Evolutionary conservation across 257 asterid genomes (phyloP), one percentile per base, ranked within the genome.

Genomic region (Solanum etuberosum): DNA sequence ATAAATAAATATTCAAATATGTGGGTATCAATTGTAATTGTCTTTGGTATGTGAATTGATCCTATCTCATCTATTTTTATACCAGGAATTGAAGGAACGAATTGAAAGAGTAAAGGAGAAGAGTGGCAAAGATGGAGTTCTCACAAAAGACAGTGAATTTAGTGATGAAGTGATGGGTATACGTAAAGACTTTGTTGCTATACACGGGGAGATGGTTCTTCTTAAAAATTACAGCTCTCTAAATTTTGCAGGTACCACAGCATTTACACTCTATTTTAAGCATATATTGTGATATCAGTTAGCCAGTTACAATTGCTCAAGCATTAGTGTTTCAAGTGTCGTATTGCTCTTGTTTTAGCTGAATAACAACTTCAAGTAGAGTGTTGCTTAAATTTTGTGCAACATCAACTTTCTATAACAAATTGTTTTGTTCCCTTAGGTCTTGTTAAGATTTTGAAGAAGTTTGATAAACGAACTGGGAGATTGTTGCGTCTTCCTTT

Each of bases 141-240:
- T 90, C 65, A 82, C 90, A 68, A 91, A 92, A 1, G 98, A 92
- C 86, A 85, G 91, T 86, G 98, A 93, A 88, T 94, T 94, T 86
- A 92, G 94, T 27, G 93, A 92, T 87, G 95, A 92, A 87, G 92
- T 91, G 94, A 93, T 93, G 91, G 91, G 88, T 83, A 93, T 96
- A 88, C 96, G 97, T 38, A 93, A 88, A 91, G 98, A 96, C 90
- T 93, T 94, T 73, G 99, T 97, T 37, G 86, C 93, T 76, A 96
- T 96, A 85, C 99, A 96, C 68, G 99, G 99, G 21, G 98, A 97
- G 91, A 96, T 96, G 98, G 93, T 97, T 88, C 98, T 97, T 86
- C 95, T 97, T 5, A 93, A 96, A 89, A 95, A 91, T 88, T 97
- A 96, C 89, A 95, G 99, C 94, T 93, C 98, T 87, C 93, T 97